Evolutionary conservation across 1,284 basidiomycete species (phyloP).

Genomic region (Rhodotorula sp.): DNA sequence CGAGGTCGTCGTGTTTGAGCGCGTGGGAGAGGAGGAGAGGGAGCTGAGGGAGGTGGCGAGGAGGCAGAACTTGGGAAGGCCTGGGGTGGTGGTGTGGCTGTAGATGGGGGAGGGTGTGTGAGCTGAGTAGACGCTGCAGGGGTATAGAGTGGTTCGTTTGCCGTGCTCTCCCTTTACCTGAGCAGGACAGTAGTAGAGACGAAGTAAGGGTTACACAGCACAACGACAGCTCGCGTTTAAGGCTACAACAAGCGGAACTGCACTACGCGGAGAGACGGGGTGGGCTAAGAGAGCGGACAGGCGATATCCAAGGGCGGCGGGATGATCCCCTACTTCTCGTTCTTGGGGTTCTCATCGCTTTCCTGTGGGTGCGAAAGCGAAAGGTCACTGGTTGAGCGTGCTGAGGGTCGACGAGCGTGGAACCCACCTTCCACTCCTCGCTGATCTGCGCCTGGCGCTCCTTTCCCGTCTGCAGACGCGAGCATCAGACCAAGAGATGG

Average conservation of each 20-base stretch:
- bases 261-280: not conserved
- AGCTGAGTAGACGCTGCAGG: too few relatives aligned
- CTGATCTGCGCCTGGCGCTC: constrained; percentile 7
- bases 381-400: too few relatives aligned
- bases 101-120: not conserved
- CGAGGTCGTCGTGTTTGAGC: constrained; percentile 34
- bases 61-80: constrained; percentile 8
- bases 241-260: too few relatives aligned
- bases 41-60: constrained; percentile 28
- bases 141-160: too few relatives aligned
- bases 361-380: not conserved
- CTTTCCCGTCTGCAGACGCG: not conserved
- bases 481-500: too few relatives aligned
- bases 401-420: too few relatives aligned
- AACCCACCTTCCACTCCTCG: constrained; percentile 4
- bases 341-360: constrained; percentile 8
- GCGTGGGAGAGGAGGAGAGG: constrained; percentile 6
- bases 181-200: too few relatives aligned
- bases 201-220: too few relatives aligned
- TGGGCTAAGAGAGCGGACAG: not conserved
- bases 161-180: too few relatives aligned
- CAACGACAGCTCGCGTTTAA: too few relatives aligned
- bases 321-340: not conserved
- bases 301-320: not conserved
- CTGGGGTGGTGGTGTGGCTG: constrained; percentile 7